Evolutionary conservation across 306 rosid species (phyloP).

Genomic region (Quercus parvula): DNA sequence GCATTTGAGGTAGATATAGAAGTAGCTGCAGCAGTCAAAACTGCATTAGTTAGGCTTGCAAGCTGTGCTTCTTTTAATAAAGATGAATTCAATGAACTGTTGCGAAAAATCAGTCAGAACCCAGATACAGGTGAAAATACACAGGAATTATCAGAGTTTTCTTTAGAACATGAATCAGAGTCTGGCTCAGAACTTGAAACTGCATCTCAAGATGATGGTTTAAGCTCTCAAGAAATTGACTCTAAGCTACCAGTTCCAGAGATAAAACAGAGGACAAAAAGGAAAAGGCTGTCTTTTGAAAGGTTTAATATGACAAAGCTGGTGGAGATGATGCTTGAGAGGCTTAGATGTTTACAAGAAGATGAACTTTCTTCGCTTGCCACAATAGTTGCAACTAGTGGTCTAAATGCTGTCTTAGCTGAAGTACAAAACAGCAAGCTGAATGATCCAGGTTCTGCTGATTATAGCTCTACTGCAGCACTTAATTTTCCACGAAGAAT

Average conservation of each 20-base stretch:
- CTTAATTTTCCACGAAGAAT: conserved; percentile 39
- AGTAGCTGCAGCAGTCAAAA: conserved; percentile 89
- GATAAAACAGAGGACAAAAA: conserved; percentile 43
- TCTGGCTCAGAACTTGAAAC: conserved; percentile 50
- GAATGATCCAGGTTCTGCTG: conserved; percentile 39
- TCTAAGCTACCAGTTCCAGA: conserved; percentile 36
- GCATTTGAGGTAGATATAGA: conserved; percentile 91
- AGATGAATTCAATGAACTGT: conserved; percentile 69
- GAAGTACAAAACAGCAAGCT: conserved; percentile 59
- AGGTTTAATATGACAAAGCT: conserved; percentile 47
- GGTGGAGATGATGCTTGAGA: conserved; percentile 65
- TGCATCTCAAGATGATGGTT: conserved; percentile 29
- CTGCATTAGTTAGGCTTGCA: conserved; percentile 71
- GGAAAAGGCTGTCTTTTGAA: conserved; percentile 58
- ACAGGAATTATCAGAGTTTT: conserved; percentile 40
- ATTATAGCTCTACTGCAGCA: conserved; percentile 31
- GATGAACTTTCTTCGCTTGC: conserved; percentile 90
- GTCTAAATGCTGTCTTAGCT: conserved; percentile 82
- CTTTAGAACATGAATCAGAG: conserved; percentile 60
- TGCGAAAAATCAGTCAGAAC: conserved; percentile 78
- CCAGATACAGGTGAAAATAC: conserved; percentile 60
- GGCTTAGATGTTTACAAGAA: conserved; percentile 83
- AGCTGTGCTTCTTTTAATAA: conserved; percentile 59
- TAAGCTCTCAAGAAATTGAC: conserved; percentile 34
- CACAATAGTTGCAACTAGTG: conserved; percentile 88